A percentile compares a stretch with the other conserved stretches of the same genome.
phyloP scores from a whole-genome alignment of 2,329 filamentous ascomycete genomes.

The Aspergillus novoparasiticus region DNA sequence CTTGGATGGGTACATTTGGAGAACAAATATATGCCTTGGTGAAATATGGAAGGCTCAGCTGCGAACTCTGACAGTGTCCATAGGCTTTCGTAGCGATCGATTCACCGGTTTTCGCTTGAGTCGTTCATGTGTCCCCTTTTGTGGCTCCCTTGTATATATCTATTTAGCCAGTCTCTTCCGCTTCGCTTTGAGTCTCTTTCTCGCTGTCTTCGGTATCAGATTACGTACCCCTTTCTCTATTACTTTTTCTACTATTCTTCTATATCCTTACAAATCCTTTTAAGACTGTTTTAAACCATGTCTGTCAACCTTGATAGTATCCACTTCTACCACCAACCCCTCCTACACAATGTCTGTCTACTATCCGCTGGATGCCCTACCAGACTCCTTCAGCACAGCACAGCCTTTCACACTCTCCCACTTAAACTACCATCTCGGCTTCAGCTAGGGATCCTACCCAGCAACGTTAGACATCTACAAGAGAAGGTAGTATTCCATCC shows the following conservation, averaged over 20 bases:
- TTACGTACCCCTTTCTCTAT: not conserved
- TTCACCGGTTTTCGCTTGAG: not conserved
- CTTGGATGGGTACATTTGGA: too few species aligned
- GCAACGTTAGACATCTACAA: not conserved
- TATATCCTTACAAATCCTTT: not conserved
- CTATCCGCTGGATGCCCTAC: not conserved
- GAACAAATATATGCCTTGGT: too few species aligned
- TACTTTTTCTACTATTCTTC: not conserved
- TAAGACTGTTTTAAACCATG: not conserved
- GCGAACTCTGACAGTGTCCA: not conserved
- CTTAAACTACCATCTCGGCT: not conserved
- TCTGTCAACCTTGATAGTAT: constrained; percentile 2
- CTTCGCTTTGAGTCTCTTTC: not conserved
- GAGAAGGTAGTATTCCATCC: not conserved
- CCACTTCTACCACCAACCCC: not conserved
- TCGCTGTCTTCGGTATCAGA: not conserved
- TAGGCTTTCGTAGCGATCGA: not conserved
- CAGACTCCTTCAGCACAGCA: not conserved
- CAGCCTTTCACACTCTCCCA: not conserved
- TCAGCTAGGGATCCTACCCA: not conserved
- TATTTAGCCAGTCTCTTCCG: not conserved
- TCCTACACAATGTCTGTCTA: not conserved
- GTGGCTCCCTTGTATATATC: not conserved
- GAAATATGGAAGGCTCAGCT: not conserved
- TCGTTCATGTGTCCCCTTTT: not conserved